Base-by-base conservation (phyloP, 768 basidiomycete genomes). In the Phanerodontia chrysosporium region DNA sequence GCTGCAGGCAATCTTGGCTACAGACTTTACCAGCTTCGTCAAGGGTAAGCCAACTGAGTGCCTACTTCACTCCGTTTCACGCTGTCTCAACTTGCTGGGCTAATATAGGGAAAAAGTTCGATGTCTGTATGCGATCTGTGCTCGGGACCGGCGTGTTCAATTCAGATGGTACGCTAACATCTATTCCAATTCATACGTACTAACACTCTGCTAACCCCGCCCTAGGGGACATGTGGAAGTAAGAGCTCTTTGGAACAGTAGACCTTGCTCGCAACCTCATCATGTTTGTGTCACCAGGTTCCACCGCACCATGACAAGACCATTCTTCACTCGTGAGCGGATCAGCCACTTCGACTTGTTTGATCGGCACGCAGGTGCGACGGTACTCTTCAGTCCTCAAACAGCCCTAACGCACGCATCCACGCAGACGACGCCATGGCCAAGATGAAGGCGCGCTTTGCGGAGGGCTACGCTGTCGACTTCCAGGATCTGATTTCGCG, bases 101-200 rank as follows among this genome's bases (percentile, higher is more conserved):
- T 7, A 10, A 3, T 24, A 6, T 55, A 79, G 76, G 76, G 0
- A 55, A 57, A n/a, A 32, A 8, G 18, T 61, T 61, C 22, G 64
- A 62, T 18, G 64, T 61, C 16, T 75, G 78, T 56, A 69, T 73
- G 18, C 49, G 67, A 28, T 63, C 66, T 14, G 68, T 82, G 13
- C 65, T 83, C 14, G 83, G 83, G 18, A 77, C 73, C 0, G 84
- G 84, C 6, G 77, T 85, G 3, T 84, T 85, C 69, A 84, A 82
- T 59, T 76, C 80, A 1, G 80, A 82, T 64, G 80, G 80, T 76
- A 55, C 52, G 70, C 14, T 18, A 35, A 35, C 32, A 14, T 14
- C 14, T 35, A 7, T 14, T 35, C 32, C 32, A 7, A 35, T 35
- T 35, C 14, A 35, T 14, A 14, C 32, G 48, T 1, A 16, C 0